These are phyloP conservation scores for Cyclotella sp. DNA, from an alignment of 108 stramenopile genomes.

Conservation along the genomic window DNA sequence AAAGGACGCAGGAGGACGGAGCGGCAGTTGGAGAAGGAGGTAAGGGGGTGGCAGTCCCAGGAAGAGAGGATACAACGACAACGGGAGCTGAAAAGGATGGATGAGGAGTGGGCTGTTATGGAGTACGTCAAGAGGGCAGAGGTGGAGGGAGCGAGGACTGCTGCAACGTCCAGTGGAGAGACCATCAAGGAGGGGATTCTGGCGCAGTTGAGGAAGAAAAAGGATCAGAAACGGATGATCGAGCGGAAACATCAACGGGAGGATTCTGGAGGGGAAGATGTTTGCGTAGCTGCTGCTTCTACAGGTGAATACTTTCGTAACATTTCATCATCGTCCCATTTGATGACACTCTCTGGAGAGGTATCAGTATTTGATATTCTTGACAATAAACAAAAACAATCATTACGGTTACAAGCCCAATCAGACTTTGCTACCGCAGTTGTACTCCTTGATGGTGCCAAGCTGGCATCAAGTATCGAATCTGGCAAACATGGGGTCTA, in stretches of 20 bases:
- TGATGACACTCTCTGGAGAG: conserved; percentile 76
- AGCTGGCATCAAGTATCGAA: conserved; percentile 18
- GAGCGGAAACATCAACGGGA: background rate
- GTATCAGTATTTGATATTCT: conserved; percentile 54
- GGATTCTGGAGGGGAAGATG: background rate
- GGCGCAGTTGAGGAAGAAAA: conserved; percentile 55
- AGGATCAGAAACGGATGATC: conserved; percentile 23
- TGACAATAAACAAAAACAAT: conserved; percentile 11
- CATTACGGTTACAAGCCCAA: conserved; percentile 70
- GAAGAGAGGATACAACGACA: conserved; percentile 54
- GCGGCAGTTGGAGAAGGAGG: conserved; percentile 65
- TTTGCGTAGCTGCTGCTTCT: background rate
- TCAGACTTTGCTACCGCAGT: conserved; percentile 86
- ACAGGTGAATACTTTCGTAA: background rate
- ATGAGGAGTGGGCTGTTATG: conserved; percentile 58
- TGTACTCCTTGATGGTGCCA: conserved; percentile 54
- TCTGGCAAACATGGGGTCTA: conserved; percentile 44
- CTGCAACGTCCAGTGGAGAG: conserved; percentile 12
- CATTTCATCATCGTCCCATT: conserved; percentile 19
- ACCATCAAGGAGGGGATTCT: conserved; percentile 62
- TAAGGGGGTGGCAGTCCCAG: conserved; percentile 38
- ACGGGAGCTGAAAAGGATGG: conserved; percentile 57
- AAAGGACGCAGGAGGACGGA: conserved; percentile 71
- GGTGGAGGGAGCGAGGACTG: conserved; percentile 36
- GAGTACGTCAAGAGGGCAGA: conserved; percentile 67